Evolutionary conservation across 2,329 filamentous ascomycete genomes (phyloP), one percentile per base, ranked within the genome.

Genomic region (Talaromyces funiculosus): DNA sequence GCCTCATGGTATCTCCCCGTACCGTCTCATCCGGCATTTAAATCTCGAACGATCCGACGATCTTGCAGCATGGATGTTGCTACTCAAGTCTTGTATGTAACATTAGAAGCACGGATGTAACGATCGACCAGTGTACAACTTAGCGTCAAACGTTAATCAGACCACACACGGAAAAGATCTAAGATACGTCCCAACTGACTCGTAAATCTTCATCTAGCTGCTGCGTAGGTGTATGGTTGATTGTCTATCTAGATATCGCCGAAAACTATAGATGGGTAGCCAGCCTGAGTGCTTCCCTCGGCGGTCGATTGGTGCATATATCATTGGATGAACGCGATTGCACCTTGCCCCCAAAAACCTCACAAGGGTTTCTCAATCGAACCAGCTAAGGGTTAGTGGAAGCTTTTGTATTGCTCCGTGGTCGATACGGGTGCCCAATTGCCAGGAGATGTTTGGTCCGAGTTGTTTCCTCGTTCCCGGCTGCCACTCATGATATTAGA

Each of bases 91-190:
- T 26, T 45, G 42, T 12, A 12, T 3, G 3, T 10, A n/a, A 16
- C 43, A 10, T n/a, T 20, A 22, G 24, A 14, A 12, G 43, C 22
- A 47, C 43, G 14, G 16, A 29, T 37, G 35, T n/a, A 47, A 26
- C 22, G 43, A 47, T 47, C 43, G 43, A 26, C 24, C 22, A 24
- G 8, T 29, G 24, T n/a, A n/a, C 24, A 47, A 47, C 6, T 47
- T 47, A 47, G 43, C 43, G 43, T 47, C 43, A 47, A 47, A 47
- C 43, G 43, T 47, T 47, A 47, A n/a, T 47, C 24, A 47, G 24
- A 47, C 43, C 43, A 18, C 43, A 14, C 8, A 29, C 43, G 24
- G 14, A n/a, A 9, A 8, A 43, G 3, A 12, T 9, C 12, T 7
- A 14, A 43, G 40, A 22, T 22, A 14, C 10, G 14, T 24, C 42